phyloP scores from a whole-genome alignment of 2,329 filamentous ascomycete species.

The Fusarium denticulatum region DNA sequence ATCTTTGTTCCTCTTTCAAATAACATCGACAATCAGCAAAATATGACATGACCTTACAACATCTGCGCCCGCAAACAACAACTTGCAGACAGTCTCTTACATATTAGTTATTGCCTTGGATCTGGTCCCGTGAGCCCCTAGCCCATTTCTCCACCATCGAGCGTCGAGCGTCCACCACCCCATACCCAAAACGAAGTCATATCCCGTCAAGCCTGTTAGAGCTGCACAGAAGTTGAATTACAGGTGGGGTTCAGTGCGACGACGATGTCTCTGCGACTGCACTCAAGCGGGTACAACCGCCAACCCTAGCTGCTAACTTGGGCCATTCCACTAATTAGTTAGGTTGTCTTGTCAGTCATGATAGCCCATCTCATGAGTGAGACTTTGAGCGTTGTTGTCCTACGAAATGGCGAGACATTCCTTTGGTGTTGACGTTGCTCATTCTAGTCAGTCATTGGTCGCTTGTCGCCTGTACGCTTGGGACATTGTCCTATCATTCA shows the following conservation, averaged over 20 bases:
- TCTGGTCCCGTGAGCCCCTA: conserved; percentile 31
- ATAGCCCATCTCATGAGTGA: neutral
- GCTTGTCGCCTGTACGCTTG: neutral
- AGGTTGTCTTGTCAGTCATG: neutral
- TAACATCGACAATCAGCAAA: neutral
- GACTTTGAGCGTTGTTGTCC: conserved; percentile 3
- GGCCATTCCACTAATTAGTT: neutral
- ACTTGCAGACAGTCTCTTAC: neutral
- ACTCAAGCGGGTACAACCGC: conserved; percentile 25
- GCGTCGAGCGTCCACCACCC: conserved; percentile 18
- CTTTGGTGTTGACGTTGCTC: neutral
- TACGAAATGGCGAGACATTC: conserved; percentile 1
- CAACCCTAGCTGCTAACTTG: conserved; percentile 1
- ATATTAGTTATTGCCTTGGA: conserved; percentile 2
- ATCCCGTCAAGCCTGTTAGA: conserved; percentile 8
- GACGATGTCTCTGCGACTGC: conserved; percentile 11
- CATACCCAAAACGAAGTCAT: conserved; percentile 30
- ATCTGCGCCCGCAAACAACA: conserved; percentile 11
- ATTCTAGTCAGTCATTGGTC: neutral
- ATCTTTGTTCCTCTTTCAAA: neutral
- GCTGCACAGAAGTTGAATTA: conserved; percentile 22
- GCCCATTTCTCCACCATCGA: conserved; percentile 10
- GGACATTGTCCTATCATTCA: neutral
- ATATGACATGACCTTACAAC: neutral
- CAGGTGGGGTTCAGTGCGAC: conserved; percentile 31